Base-by-base conservation (phyloP, 164 flowering plant genomes). In the Buxus sempervirens region DNA sequence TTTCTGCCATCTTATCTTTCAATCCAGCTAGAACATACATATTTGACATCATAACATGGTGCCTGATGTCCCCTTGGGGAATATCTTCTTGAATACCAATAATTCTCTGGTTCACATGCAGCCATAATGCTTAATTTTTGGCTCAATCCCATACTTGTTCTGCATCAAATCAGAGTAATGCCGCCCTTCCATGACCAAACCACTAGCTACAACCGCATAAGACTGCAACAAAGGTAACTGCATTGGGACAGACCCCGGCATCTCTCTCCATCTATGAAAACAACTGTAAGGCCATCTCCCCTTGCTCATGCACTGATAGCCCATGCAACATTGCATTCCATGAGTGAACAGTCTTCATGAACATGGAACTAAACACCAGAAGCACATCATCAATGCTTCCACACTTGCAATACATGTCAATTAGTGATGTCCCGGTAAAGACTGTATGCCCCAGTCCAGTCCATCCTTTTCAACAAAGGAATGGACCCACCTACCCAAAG, bases 401-500 rank as follows among this genome's bases (percentile, higher is more conserved):
- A n/a, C n/a, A n/a, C n/a, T n/a, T n/a, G n/a, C n/a, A n/a, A n/a
- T n/a, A n/a, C n/a, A n/a, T n/a, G n/a, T n/a, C 67, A 55, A 70
- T 55, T 41, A 70, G 42, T 1, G 72, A 61, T 20, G 72, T 70
- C 24, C 72, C 72, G 1, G 22, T 55, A 5, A 62, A 70, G 13
- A 38, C 28, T 4, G 66, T 70, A 9, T 41, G 13, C n/a, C n/a
- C n/a, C n/a, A n/a, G 41, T 63, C 72, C 25, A 62, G 2, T 6
- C 54, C 61, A 41, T 25, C 56, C 23, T 60, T 62, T 55, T 41
- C 26, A 16, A 56, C 55, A 15, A 54, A 70, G 54, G 36, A 36
- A 62, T 70, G 66, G 0, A 62, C 66, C 72, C 72, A 70, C 38
- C 24, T 62, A 6, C 72, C 66, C 66, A 70, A 70, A 70, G n/a